These are phyloP conservation scores for Tetrahymena elliotti DNA, from an alignment of 73 alveolate species.

Conservation along the genomic window DNA sequence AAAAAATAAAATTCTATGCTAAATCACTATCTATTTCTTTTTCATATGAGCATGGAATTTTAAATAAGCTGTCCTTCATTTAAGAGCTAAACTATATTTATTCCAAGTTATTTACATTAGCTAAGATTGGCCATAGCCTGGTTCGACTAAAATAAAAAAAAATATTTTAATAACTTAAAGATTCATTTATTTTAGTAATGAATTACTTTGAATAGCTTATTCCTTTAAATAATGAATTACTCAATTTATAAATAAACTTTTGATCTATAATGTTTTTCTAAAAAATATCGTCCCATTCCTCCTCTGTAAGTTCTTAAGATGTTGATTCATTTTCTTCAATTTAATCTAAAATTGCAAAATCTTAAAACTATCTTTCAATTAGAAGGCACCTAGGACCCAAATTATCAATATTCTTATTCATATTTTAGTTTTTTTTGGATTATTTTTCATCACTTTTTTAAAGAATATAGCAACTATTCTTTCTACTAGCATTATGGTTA, in stretches of 20 bases:
- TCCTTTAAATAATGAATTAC: neutral
- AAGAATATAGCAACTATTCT: neutral
- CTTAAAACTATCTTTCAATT: neutral
- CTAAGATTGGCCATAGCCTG: neutral
- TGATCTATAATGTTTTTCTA: neutral
- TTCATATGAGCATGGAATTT: neutral
- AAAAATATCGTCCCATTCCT: neutral
- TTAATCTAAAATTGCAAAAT: neutral
- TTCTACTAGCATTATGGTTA: neutral
- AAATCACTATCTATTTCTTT: neutral
- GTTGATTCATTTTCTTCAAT: neutral
- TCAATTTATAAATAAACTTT: neutral
- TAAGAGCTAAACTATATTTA: neutral
- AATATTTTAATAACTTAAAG: neutral
- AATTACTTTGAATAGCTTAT: neutral
- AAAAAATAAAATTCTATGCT: neutral
- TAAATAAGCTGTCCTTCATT: neutral
- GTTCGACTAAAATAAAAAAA: neutral
- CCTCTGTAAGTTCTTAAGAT: neutral
- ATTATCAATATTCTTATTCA: neutral
- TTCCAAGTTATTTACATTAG: neutral
- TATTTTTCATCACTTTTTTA: neutral
- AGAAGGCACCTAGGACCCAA: neutral
- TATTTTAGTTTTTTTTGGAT: neutral
- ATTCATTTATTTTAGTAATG: neutral